Evolutionary conservation across 2,329 filamentous ascomycete genomes (phyloP).

Genomic region (Dissoconium aciculare): DNA sequence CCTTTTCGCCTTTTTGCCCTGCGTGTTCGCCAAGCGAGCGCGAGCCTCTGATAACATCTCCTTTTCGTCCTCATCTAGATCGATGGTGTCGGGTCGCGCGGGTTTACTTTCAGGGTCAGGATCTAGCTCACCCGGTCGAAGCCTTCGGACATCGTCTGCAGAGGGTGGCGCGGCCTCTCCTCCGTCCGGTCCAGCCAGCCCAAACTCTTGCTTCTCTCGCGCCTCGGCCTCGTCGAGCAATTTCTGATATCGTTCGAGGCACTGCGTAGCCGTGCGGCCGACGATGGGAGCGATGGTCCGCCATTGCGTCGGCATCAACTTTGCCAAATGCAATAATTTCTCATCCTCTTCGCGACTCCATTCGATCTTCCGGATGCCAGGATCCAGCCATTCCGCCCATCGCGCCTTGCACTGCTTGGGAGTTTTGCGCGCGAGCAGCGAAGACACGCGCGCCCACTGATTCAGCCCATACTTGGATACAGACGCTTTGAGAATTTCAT

Average conservation of each 20-base stretch:
- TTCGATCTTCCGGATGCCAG: conserved; percentile 94
- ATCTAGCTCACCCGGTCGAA: conserved; percentile 79
- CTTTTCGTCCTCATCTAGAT: conserved; percentile 97
- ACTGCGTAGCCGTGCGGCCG: conserved; percentile 90
- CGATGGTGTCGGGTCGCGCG: conserved; percentile 87
- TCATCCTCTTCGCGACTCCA: conserved; percentile 99
- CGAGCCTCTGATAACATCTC: conserved; percentile 98
- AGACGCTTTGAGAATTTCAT: conserved; percentile 93
- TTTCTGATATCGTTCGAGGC: conserved; percentile 91
- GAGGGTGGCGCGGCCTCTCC: conserved; percentile 76
- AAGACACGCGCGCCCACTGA: conserved; percentile 97
- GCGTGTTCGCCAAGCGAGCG: conserved; percentile 89
- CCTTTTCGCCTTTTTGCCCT: conserved; percentile 96
- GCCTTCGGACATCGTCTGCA: conserved; percentile 76
- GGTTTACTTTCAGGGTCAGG: conserved; percentile 96
- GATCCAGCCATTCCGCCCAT: conserved; percentile 97
- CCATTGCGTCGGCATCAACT: conserved; percentile 99
- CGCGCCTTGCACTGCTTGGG: conserved; percentile 98
- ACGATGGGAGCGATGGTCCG: conserved; percentile 95
- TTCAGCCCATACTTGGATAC: conserved; percentile 91
- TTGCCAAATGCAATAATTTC: conserved; percentile 87
- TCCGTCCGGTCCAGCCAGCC: conserved; percentile 70
- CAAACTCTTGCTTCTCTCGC: conserved; percentile 59
- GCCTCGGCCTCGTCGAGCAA: conserved; percentile 91
- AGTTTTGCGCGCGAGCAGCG: conserved; percentile 89